These are phyloP conservation scores for Acephala macrosclerotiorum DNA, from an alignment of 2,329 filamentous ascomycete genomes.

Conservation along the genomic window DNA sequence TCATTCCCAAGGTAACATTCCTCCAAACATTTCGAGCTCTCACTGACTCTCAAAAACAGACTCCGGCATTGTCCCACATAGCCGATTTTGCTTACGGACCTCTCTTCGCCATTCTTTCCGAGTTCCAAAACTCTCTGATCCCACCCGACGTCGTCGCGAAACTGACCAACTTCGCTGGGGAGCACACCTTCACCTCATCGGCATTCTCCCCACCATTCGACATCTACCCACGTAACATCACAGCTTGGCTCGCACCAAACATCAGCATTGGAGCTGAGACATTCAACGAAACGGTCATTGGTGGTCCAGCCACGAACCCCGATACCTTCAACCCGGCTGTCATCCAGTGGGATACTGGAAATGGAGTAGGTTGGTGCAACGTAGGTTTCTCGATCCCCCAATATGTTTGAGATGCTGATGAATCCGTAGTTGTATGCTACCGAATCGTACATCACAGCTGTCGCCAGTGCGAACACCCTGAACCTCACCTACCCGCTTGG, in stretches of 20 bases:
- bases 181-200: conserved; percentile 59
- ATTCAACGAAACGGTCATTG: conserved; percentile 61
- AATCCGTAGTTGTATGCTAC: conserved; percentile 46
- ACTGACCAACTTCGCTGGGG: conserved; percentile 57
- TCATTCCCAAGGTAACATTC: conserved; percentile 33
- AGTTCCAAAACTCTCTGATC: conserved; percentile 56
- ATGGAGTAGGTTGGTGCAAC: conserved; percentile 46
- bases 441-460: conserved; percentile 49
- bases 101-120: conserved; percentile 61
- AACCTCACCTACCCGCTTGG: conserved; percentile 62
- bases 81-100: conserved; percentile 66
- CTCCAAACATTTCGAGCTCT: neutral
- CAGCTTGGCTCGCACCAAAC: conserved; percentile 61
- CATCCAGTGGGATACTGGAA: conserved; percentile 61
- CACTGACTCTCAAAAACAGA: conserved; percentile 4
- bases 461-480: conserved; percentile 52
- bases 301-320: conserved; percentile 59
- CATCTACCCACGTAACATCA: conserved; percentile 62
- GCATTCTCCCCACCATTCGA: conserved; percentile 67
- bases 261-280: conserved; percentile 67
- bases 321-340: conserved; percentile 65
- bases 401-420: neutral
- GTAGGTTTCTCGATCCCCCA: conserved; percentile 21
- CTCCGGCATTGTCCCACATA: conserved; percentile 58
- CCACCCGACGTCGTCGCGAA: conserved; percentile 47